These are phyloP conservation scores for Suillus placidus DNA, from an alignment of 768 basidiomycete species.

Conservation along the genomic window DNA sequence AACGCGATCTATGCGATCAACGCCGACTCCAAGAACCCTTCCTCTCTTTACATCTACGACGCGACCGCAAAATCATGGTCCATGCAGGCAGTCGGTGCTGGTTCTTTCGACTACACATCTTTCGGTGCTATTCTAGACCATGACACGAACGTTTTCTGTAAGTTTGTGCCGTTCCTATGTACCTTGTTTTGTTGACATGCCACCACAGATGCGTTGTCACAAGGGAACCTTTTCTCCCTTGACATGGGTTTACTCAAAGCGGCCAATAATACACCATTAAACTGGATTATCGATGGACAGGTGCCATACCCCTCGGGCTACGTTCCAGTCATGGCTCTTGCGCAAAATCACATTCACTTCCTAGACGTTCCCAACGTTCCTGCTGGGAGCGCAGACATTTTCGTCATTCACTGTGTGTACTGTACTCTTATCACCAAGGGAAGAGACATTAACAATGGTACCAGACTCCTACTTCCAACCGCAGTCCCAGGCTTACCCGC, in stretches of 20 bases:
- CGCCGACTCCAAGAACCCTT: slow-evolving; percentile 70
- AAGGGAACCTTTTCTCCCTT: slow-evolving; percentile 65
- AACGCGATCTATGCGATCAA: slow-evolving; percentile 87
- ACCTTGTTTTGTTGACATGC: background rate
- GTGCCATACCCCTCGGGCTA: slow-evolving; percentile 63
- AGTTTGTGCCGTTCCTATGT: slow-evolving; percentile 18
- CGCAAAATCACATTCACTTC: slow-evolving; percentile 88
- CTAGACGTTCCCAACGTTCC: slow-evolving; percentile 66
- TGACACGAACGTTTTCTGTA: slow-evolving; percentile 91
- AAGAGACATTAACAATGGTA: background rate
- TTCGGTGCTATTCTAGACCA: slow-evolving; percentile 85
- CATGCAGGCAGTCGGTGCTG: slow-evolving; percentile 60
- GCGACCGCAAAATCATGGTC: slow-evolving; percentile 76
- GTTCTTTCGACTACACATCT: slow-evolving; percentile 61
- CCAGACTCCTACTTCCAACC: slow-evolving; percentile 83
- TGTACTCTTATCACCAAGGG: too few species aligned
- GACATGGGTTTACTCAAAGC: slow-evolving; percentile 68
- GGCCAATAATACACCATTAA: slow-evolving; percentile 57
- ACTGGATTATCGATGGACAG: slow-evolving; percentile 66
- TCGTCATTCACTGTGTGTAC: slow-evolving; percentile 85
- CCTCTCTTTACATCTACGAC: slow-evolving; percentile 80
- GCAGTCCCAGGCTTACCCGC: slow-evolving; percentile 57
- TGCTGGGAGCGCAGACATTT: slow-evolving; percentile 76
- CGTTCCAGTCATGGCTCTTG: slow-evolving; percentile 75
- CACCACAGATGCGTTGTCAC: slow-evolving; percentile 65